phyloP scores from a whole-genome alignment of 805 yeast genomes.

The Jamesozyma jinghongensis region DNA sequence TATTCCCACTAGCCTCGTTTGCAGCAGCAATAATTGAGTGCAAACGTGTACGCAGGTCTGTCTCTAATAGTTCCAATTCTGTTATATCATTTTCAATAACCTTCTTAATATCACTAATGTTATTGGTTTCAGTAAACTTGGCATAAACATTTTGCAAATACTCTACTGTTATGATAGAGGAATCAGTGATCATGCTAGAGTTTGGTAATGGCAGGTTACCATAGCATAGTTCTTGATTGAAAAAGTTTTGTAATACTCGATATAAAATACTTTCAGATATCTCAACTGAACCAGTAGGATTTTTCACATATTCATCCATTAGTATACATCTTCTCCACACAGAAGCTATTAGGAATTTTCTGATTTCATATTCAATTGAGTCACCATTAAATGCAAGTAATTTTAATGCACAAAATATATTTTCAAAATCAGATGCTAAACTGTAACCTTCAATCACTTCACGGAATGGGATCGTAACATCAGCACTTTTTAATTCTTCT shows the following conservation, averaged over 20 bases:
- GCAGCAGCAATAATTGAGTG: conserved; percentile 33
- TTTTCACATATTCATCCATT: conserved; percentile 45
- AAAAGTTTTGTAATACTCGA: conserved; percentile 35
- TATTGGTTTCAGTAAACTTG: conserved; percentile 1
- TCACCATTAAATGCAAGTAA: conserved; percentile 35
- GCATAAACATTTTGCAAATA: conserved; percentile 14
- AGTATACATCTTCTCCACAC: conserved; percentile 55
- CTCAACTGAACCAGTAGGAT: conserved; percentile 35
- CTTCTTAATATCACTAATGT: conserved; percentile 7
- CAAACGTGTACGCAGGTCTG: conserved; percentile 23
- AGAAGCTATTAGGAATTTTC: conserved; percentile 28
- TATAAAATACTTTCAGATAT: conserved; percentile 37
- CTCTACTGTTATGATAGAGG: conserved; percentile 9
- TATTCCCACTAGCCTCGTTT: conserved; percentile 29
- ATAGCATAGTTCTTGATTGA: conserved; percentile 29
- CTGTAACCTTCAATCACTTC: conserved; percentile 48
- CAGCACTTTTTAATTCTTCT: conserved; percentile 17
- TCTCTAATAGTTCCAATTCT: conserved; percentile 6
- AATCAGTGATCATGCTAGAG: conserved; percentile 9
- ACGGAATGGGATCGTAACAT: conserved; percentile 33
- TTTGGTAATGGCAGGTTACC: conserved; percentile 27
- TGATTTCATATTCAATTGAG: conserved; percentile 24
- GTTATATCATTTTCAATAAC: conserved; percentile 13
- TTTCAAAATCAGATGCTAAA: conserved; percentile 32
- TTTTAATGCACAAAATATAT: conserved; percentile 41